A percentile compares a stretch with the other conserved stretches of the same genome.
Evolutionary conservation across 2,329 filamentous ascomycete species (phyloP).

Genomic region (Aspergillus sp.): DNA sequence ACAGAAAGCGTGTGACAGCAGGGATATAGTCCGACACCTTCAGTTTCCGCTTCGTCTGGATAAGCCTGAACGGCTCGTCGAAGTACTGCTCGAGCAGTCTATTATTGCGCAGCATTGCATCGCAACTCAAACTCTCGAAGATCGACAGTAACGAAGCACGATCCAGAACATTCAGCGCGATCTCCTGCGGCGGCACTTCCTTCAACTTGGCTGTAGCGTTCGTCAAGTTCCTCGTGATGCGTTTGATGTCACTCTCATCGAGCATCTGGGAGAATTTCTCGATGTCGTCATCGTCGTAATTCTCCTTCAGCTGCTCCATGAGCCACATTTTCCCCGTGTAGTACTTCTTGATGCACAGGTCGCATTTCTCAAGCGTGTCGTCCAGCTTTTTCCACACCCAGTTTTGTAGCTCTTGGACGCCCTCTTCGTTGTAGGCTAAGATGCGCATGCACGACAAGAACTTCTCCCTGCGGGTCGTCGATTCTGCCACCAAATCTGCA

Average conservation of each 20-base stretch:
- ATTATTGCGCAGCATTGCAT: constrained; percentile 67
- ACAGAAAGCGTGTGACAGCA: constrained; percentile 81
- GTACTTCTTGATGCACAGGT: constrained; percentile 71
- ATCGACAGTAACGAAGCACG: constrained; percentile 71
- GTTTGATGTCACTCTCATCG: constrained; percentile 59
- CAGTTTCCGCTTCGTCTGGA: constrained; percentile 76
- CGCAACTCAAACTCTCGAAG: constrained; percentile 84
- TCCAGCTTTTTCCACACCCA: constrained; percentile 61
- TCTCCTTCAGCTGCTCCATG: constrained; percentile 61
- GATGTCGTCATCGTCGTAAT: constrained; percentile 48
- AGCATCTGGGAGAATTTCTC: constrained; percentile 56
- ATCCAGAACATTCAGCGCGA: constrained; percentile 52
- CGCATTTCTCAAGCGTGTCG: constrained; percentile 61
- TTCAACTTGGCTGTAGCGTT: constrained; percentile 56
- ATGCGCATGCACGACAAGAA: constrained; percentile 69
- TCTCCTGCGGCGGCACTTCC: constrained; percentile 49
- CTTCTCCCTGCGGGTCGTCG: constrained; percentile 56
- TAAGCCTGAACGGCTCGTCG: constrained; percentile 76
- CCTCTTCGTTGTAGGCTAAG: constrained; percentile 63
- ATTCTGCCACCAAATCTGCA: constrained; percentile 52
- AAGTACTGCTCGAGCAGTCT: constrained; percentile 60
- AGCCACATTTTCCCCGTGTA: constrained; percentile 66
- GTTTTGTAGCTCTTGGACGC: constrained; percentile 58
- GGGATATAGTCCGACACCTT: constrained; percentile 75
- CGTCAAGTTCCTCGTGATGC: constrained; percentile 61